Base-by-base conservation (phyloP, 2,329 filamentous ascomycete genomes). In the Hypoxylon sp. region DNA sequence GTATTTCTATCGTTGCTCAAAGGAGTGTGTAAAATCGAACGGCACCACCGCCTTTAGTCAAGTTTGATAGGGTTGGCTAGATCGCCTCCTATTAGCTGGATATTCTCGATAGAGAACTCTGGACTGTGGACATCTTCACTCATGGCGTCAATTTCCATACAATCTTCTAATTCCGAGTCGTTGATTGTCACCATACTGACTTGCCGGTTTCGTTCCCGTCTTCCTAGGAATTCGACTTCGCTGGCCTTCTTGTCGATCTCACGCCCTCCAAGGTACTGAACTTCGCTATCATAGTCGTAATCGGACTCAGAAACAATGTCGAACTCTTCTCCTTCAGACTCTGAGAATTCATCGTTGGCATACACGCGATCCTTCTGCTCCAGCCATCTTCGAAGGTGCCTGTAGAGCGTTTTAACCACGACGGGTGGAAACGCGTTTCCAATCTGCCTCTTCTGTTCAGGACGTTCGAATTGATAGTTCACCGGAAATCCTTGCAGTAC, bases 381-480 rank as follows among this genome's bases (percentile, higher is more conserved):
- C 0, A 89, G 74, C 79, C 82, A 86, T 6, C 76, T 68, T 17
- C 82, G 77, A 7, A 89, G 73, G 54, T 87, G 84, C n/a, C 77
- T 75, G 68, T 85, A 88, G 0, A 89, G 73, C 0, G 84, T 78
- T 27, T 80, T 79, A 2, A 88, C 88, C 0, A 86, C 85, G 30
- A 81, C 81, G 0, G 92, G 88, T 0, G 93, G 91, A 14, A 95
- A 93, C 0, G 92, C 93, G 74, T 96, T 95, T 0, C 93, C 93
- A 69, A 95, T 92, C 76, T 94, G 92, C 69, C 83, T 86, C 71
- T 86, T 86, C 14, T 88, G 80, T 13, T 78, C 77, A 0, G 78
- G 81, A 0, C 79, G 80, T 0, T 80, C 68, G 74, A 95, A 95
- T 0, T 77, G 77, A 76, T 93, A 91, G 1, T 81, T 76, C 0